These are phyloP conservation scores for Diversispora epigaea DNA, from an alignment of 192 early-diverging fungal genomes.

Conservation along the genomic window DNA sequence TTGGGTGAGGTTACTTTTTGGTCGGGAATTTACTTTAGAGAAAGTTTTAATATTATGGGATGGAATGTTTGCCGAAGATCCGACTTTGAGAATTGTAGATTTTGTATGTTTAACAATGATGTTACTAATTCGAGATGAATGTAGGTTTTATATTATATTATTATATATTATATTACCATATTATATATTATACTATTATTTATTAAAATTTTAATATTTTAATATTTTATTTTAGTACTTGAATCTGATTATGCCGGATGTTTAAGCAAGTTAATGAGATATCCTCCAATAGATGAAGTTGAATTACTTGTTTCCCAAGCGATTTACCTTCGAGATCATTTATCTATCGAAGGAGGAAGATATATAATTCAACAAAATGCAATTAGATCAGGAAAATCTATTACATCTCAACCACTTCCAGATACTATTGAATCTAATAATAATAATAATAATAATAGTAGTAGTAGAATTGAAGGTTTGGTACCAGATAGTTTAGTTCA, in stretches of 20 bases:
- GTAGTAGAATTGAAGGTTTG: slow-evolving; percentile 9
- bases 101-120: slow-evolving; percentile 81
- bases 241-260: slow-evolving; percentile 64
- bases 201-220: neutral
- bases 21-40: slow-evolving; percentile 78
- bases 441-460: too few species aligned
- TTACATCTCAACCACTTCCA: neutral
- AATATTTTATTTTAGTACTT: slow-evolving; percentile 45
- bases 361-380: slow-evolving; percentile 60
- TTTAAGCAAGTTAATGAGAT: slow-evolving; percentile 62
- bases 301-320: slow-evolving; percentile 63
- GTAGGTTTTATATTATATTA: slow-evolving; percentile 45
- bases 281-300: slow-evolving; percentile 53
- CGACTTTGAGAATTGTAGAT: slow-evolving; percentile 73
- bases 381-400: slow-evolving; percentile 37
- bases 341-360: slow-evolving; percentile 50
- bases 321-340: slow-evolving; percentile 56
- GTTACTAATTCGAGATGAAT: slow-evolving; percentile 61
- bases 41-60: slow-evolving; percentile 84
- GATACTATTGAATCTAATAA: neutral
- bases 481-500: slow-evolving; percentile 47
- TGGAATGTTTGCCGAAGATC: slow-evolving; percentile 82
- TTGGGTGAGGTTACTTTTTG: slow-evolving; percentile 91
- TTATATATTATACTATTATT: neutral
- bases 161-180: neutral